Percentiles rank a stretch among this genome's conserved stretches.
Conservation (phyloP, 768 basidiomycete genomes). For the Suillus clintonianus region DNA sequence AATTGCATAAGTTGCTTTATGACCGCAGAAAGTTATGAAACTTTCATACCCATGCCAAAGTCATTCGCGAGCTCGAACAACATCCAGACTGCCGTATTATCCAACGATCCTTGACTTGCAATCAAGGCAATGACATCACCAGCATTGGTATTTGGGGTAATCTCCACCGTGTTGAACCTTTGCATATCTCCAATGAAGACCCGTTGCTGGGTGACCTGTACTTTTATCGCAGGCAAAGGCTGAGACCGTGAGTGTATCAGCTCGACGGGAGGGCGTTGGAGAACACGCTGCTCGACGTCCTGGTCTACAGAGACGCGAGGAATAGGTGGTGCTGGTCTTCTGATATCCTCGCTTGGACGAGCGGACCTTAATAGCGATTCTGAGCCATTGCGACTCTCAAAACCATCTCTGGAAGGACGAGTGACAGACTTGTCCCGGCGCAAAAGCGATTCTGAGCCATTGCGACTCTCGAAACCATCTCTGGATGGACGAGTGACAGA, state of each 20-base stretch:
- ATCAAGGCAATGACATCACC: conserved; percentile 71
- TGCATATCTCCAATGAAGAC: conserved; percentile 80
- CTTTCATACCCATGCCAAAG: conserved; percentile 82
- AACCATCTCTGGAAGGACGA: conserved; percentile 9
- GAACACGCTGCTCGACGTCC: conserved; percentile 22
- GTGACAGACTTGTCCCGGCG: conserved; percentile 4
- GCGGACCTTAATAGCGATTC: conserved; percentile 21
- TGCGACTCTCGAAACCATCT: too few species aligned
- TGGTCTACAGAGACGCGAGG: conserved; percentile 24
- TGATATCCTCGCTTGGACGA: conserved; percentile 29
- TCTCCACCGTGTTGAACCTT: conserved; percentile 72
- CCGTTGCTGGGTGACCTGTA: conserved; percentile 57
- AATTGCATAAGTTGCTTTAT: conserved; percentile 14
- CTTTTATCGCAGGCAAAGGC: conserved; percentile 30
- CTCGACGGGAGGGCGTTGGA: conserved; percentile 31
- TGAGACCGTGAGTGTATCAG: background rate
- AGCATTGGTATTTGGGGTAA: conserved; percentile 66
- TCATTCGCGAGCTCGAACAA: conserved; percentile 88
- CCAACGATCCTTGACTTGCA: conserved; percentile 65
- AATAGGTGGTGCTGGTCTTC: conserved; percentile 19
- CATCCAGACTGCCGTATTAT: conserved; percentile 78
- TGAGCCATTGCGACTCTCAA: conserved; percentile 7
- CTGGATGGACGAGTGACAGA: too few species aligned
- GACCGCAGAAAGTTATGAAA: conserved; percentile 2
- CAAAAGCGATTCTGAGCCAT: background rate